These are phyloP conservation scores for Hyphopichia wangnamkhiaoensis DNA, from an alignment of 1,139 yeast species.

Conservation along the genomic window DNA sequence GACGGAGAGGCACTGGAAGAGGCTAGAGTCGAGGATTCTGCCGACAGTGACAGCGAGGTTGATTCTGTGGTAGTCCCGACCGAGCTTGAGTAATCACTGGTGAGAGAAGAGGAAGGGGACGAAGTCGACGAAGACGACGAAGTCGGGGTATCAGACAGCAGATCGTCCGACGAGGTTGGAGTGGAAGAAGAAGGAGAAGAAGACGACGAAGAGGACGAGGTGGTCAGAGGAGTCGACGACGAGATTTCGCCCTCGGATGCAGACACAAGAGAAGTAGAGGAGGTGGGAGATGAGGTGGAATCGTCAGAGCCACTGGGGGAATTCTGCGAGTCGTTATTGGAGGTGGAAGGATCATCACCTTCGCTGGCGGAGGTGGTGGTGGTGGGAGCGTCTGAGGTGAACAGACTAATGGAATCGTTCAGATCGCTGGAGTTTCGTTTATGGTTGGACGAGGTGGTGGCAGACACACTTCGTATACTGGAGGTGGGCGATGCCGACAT, in stretches of 20 bases:
- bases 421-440: constrained; percentile 1
- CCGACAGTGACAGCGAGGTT: not conserved
- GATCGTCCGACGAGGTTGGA: not conserved
- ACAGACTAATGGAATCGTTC: too few relatives aligned
- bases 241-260: constrained; percentile 9
- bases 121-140: not conserved
- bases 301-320: too few relatives aligned
- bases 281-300: constrained; percentile 9
- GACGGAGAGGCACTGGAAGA: not conserved
- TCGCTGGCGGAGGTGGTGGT: too few relatives aligned
- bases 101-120: not conserved
- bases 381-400: too few relatives aligned
- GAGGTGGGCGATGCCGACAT: not conserved
- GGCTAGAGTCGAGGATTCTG: not conserved
- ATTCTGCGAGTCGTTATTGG: too few relatives aligned
- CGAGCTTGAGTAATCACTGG: not conserved
- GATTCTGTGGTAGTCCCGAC: not conserved
- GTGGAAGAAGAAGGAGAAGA: constrained; percentile 1
- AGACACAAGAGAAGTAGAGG: constrained; percentile 14
- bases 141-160: not conserved
- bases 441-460: not conserved
- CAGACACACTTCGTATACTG: not conserved
- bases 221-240: constrained; percentile 16
- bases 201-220: not conserved
- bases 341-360: too few relatives aligned